Percentiles rank a stretch among this genome's conserved stretches.
Conservation (phyloP, 768 basidiomycete species). For the Heimioporus sp. region DNA sequence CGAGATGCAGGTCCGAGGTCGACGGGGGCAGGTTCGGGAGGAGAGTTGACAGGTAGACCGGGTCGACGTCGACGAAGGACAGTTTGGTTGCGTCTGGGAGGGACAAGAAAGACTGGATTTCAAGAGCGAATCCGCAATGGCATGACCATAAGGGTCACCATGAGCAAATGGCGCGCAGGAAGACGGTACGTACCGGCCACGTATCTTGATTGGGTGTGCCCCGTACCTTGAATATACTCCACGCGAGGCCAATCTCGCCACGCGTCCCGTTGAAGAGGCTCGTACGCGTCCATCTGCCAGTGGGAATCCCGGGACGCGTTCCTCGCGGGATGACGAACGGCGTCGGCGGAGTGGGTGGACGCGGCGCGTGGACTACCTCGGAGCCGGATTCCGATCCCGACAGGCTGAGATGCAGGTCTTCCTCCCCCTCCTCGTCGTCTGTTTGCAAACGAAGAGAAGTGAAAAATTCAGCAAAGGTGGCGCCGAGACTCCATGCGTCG, state of each 20-base stretch:
- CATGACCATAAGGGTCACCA: too few species aligned
- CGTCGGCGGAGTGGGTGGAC: slow-evolving; percentile 40
- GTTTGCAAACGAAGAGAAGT: slow-evolving; percentile 51
- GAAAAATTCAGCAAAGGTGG: slow-evolving; percentile 75
- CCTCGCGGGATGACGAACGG: slow-evolving; percentile 30
- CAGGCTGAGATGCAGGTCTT: slow-evolving; percentile 13
- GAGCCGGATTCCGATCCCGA: slow-evolving; percentile 23
- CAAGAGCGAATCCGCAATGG: too few species aligned
- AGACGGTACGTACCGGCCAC: slow-evolving; percentile 74
- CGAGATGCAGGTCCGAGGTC: background rate
- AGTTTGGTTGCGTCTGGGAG: slow-evolving; percentile 68
- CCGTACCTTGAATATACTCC: slow-evolving; percentile 83
- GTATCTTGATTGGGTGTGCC: slow-evolving; percentile 70
- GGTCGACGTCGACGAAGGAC: slow-evolving; percentile 55
- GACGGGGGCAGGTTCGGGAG: slow-evolving; percentile 61
- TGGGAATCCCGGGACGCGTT: slow-evolving; percentile 9
- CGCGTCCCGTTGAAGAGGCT: slow-evolving; percentile 70
- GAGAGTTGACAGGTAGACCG: slow-evolving; percentile 45
- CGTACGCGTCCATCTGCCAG: slow-evolving; percentile 42
- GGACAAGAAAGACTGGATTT: slow-evolving; percentile 49
- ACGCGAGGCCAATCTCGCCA: slow-evolving; percentile 83
- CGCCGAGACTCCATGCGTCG: slow-evolving; percentile 85
- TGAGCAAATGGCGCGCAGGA: background rate
- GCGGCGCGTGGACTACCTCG: slow-evolving; percentile 4
- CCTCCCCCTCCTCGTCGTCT: slow-evolving; percentile 37